These are phyloP conservation scores for Aspergillus biplanus DNA, from an alignment of 495 filamentous ascomycete genomes.

Conservation along the genomic window DNA sequence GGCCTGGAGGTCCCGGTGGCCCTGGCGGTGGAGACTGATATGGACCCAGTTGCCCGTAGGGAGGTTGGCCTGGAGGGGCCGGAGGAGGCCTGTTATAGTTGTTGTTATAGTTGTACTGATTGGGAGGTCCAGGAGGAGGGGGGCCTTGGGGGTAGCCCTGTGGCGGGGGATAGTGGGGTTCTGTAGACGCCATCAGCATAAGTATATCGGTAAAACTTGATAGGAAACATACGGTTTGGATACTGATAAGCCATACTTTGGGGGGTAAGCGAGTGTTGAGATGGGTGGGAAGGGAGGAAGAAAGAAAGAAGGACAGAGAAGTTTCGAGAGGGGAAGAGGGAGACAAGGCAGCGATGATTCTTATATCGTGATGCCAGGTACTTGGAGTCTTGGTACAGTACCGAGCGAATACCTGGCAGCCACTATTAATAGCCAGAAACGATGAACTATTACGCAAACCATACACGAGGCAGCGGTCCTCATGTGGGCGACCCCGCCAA, in stretches of 20 bases:
- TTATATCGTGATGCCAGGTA: background rate
- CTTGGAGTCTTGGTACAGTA: no score
- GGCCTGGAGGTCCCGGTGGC: slow-evolving; percentile 45
- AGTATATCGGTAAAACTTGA: background rate
- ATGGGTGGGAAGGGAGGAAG: background rate
- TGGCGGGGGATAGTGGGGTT: slow-evolving; percentile 14
- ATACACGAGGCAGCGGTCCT: no score
- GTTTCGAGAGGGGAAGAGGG: background rate
- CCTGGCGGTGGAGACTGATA: slow-evolving; percentile 26
- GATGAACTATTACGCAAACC: no score
- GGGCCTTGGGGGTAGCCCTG: slow-evolving; percentile 28
- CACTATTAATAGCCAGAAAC: no score
- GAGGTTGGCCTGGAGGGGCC: slow-evolving; percentile 37
- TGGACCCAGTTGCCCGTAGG: slow-evolving; percentile 10
- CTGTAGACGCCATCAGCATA: background rate
- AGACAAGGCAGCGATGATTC: background rate
- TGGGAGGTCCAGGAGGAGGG: slow-evolving; percentile 1
- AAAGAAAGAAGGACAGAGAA: background rate
- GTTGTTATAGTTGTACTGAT: slow-evolving; percentile 14
- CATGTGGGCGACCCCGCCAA: background rate
- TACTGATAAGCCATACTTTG: slow-evolving; percentile 35
- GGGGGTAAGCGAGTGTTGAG: background rate
- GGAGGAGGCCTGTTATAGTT: slow-evolving; percentile 16
- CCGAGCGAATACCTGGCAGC: no score
- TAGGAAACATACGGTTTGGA: slow-evolving; percentile 33